Evolutionary conservation across 257 asterid species (phyloP).

Genomic region (Avicennia marina): DNA sequence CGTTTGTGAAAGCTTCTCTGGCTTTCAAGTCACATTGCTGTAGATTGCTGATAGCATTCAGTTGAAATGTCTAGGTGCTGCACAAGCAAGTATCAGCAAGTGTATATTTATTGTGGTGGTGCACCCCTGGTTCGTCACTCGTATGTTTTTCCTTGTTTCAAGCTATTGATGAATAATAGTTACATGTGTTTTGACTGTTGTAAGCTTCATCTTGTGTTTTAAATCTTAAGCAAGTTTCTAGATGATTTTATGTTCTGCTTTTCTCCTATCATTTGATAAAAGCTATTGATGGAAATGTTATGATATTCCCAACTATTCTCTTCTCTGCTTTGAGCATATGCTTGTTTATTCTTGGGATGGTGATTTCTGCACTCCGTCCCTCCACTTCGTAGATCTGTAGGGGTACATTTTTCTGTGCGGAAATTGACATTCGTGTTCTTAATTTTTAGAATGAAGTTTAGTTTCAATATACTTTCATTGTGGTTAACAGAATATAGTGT

Average conservation of each 20-base stretch:
- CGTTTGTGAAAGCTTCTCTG: neutral
- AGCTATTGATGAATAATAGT: constrained; percentile 5
- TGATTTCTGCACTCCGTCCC: neutral
- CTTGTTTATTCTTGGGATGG: neutral
- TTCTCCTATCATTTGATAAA: no score
- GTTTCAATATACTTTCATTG: neutral
- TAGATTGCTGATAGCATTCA: constrained; percentile 20
- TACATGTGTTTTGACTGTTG: constrained; percentile 9
- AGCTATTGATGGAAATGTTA: neutral
- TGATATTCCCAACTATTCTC: neutral
- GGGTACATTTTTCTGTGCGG: no score
- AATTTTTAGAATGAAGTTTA: neutral
- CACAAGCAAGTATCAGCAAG: neutral
- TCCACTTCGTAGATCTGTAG: no score
- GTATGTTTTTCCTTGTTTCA: constrained; percentile 16
- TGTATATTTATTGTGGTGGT: constrained; percentile 11
- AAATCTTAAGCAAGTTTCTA: neutral
- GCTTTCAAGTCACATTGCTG: constrained; percentile 23
- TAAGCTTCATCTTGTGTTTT: neutral
- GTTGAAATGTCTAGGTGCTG: constrained; percentile 18
- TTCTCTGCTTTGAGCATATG: neutral
- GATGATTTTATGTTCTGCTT: constrained; percentile 11
- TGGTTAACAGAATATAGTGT: no score
- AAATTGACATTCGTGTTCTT: neutral
- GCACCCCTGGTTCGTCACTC: constrained; percentile 3